Base-by-base conservation (phyloP, 1,139 yeast species). In the Williopsis jadinii region DNA sequence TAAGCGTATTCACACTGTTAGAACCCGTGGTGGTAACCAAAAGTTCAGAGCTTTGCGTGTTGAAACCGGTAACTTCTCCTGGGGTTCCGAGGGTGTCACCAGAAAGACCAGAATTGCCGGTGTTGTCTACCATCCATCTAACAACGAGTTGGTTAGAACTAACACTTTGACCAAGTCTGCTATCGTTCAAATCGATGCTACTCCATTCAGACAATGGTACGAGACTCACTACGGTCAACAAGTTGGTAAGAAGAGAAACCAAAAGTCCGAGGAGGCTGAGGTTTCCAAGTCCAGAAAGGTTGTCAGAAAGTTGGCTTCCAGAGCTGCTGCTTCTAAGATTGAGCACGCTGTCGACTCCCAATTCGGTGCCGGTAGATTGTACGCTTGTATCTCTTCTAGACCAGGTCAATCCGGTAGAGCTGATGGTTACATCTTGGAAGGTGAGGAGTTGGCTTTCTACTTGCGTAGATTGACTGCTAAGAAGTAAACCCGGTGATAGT, bases 371-470 rank as follows among this genome's bases (percentile, higher is more conserved):
- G 97, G 97, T 82, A 88, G 94, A 78, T 84, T 92, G 67, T 92
- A 92, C 80, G 98, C 98, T 72, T 83, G 81, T 71, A 88, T 92
- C 69, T 88, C 98, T 61, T 92, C 98, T 50, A 90, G 99, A 83
- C 99, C 99, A 72, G 99, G 99, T 75, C 99, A 92, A 83, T 84
- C 95, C 60, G 99, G 99, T 76, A 94, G 99, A 80, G 84, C 92
- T 77, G 98, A 94, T 73, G 99, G 99, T 76, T 92, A 94, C 95
- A 84, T 92, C 76, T 86, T 94, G 73, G 99, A 92, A 81, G 98
- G 98, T 77, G 99, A 94, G 73, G 98, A 92, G 80, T 87, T 92
- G 74, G 97, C 97, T 73, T 92, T 92, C 95, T 92, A 92, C 95
- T 84, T 92, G 73, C 88, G 95, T 84, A 90, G 95, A 87, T 80